Base-by-base conservation (phyloP, 2,329 filamentous ascomycete genomes). In the Claviceps pazoutovae region DNA sequence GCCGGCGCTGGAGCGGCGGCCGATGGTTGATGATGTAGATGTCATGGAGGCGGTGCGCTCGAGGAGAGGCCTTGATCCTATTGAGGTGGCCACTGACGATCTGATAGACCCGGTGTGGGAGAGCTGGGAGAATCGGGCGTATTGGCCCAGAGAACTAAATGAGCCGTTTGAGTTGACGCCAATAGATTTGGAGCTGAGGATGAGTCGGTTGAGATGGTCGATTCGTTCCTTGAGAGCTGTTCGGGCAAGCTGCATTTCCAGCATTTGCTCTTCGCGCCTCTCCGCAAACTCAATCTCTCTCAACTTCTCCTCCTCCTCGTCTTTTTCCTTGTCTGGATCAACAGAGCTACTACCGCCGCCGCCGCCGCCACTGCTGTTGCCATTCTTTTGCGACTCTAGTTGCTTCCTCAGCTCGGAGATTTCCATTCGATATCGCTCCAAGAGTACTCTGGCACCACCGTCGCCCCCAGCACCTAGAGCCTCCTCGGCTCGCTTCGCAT, bases 191-290 rank as follows among this genome's bases (percentile, higher is more conserved):
- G 91, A 97, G 65, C 88, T 95, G 54, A 98, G 72, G 57, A 98
- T 97, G 48, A 98, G 74, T 47, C 91, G 83, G 68, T 97, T 98
- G 46, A 98, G 75, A 67, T 98, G 93, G 64, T 96, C 90, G 60
- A 98, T 98, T 34, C 93, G 84, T 71, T 98, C 93, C 66, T 97
- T 98, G 51, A 98, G 72, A 0, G 93, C 93, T 1, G 93, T 98
- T 43, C 93, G 82, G 36, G 93, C 93, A 46, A 98, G 78, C 65
- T 98, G 93, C 87, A 98, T 97, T 68, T 98, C 93, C 51, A 98
- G 75, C 78, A 98, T 91, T 67, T 98, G 93, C 70, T 97, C 93
- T 64, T 96, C 90, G 59, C 96, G 93, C 41, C 89, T 82, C 58
- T 88, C 80, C 58, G 89, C 83, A 7, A 86, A 86, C 67, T 96